Base-by-base conservation (phyloP, 148 eudicot genomes). In the Agrostemma githago region DNA sequence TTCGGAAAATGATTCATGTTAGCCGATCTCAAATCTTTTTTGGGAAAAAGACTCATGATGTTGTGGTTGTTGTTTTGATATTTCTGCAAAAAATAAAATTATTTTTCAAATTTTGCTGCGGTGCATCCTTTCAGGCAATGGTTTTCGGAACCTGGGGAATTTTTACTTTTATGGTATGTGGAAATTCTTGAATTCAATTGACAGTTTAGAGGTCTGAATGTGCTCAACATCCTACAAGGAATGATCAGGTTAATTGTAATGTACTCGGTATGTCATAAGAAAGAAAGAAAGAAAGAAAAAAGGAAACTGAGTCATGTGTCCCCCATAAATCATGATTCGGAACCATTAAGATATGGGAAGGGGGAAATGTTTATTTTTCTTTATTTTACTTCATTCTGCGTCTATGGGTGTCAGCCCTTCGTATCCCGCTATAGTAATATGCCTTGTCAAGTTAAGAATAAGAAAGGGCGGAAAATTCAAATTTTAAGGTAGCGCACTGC, bases 181-280 rank as follows among this genome's bases (percentile, higher is more conserved):
- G 34, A 48, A 46, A 51, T 70, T 51, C 42, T 53, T 14, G 41
- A 70, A 53, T 53, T 53, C 61, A 21, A 26, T 70, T 70, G n/a
- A 11, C 51, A 57, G 72, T 39, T 26, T 51, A 26, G 72, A 44
- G 72, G 51, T 60, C 53, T 16, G 17, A 59, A 42, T 41, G 75
- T 72, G 66, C 15, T 40, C 8, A 4, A 58, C 74, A 58, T 15
- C 26, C 26, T 3, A 59, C 58, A 72, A 5, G 53, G n/a, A 39
- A 59, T 72, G 61, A 72, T 72, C 61, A 11, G 75, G 66, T 41
- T 9, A 54, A 72, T 8, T 59, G 40, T 8, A 46, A 19, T 64
- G 14, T 40, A 51, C 16, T 26, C 34, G 34, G 34, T 26, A 26
- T 26, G 44, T 12, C 68, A 64, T 64, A 12, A 15, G 43, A 64